Conservation (phyloP, 1,284 basidiomycete genomes). For the Bjerkandera adusta region DNA sequence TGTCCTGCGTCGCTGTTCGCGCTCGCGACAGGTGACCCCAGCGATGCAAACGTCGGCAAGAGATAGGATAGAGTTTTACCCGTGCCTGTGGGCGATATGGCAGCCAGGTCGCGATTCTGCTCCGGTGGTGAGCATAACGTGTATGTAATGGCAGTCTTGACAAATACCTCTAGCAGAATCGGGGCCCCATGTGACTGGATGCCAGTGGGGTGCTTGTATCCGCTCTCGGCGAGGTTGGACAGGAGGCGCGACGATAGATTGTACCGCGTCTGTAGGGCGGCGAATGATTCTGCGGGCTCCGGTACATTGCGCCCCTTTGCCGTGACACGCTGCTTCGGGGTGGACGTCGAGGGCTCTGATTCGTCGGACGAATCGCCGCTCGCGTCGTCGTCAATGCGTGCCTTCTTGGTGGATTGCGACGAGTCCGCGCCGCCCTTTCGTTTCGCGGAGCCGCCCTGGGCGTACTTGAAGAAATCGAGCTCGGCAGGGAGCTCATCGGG, state of each 20-base stretch:
- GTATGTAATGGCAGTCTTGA: background rate
- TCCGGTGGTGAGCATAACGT: background rate
- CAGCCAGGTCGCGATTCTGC: slow-evolving; percentile 78
- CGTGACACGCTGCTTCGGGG: slow-evolving; percentile 58
- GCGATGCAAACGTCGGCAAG: slow-evolving; percentile 71
- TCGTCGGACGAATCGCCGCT: slow-evolving; percentile 25
- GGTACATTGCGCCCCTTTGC: slow-evolving; percentile 71
- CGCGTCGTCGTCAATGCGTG: slow-evolving; percentile 28
- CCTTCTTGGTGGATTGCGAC: slow-evolving; percentile 35
- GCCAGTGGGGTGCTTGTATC: slow-evolving; percentile 64
- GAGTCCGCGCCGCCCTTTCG: slow-evolving; percentile 24
- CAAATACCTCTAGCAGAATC: slow-evolving; percentile 65
- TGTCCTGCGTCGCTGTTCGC: slow-evolving; percentile 42
- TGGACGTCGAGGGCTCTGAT: slow-evolving; percentile 9
- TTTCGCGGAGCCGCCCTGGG: slow-evolving; percentile 52
- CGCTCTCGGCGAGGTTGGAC: slow-evolving; percentile 57
- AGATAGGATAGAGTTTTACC: slow-evolving; percentile 93
- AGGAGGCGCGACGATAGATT: slow-evolving; percentile 53
- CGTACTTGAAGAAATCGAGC: slow-evolving; percentile 89
- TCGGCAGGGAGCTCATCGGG: slow-evolving; percentile 66
- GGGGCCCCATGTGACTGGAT: slow-evolving; percentile 76
- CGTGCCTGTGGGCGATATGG: slow-evolving; percentile 92
- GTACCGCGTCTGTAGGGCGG: slow-evolving; percentile 54
- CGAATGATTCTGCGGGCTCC: slow-evolving; percentile 53
- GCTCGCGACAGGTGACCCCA: slow-evolving; percentile 60